Base-by-base conservation (phyloP, 805 yeast genomes). In the Nakazawaea ambrosiae region DNA sequence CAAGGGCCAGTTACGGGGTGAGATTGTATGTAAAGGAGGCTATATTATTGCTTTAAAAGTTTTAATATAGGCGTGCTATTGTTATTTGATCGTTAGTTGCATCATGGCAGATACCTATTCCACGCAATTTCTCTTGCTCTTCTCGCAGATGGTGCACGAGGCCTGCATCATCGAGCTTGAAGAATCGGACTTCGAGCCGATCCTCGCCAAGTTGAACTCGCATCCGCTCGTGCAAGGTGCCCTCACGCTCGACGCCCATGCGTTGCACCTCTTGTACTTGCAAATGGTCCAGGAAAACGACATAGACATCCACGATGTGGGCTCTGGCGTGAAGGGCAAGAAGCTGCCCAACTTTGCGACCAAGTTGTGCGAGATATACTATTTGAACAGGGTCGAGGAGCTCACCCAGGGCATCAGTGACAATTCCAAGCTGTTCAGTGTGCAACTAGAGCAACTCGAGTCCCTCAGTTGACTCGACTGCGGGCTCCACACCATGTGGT, bases 71-170 rank as follows among this genome's bases (percentile, higher is more conserved):
- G n/a, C n/a, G n/a, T n/a, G n/a, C n/a, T n/a, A n/a, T n/a, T n/a
- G n/a, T n/a, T n/a, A n/a, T n/a, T n/a, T n/a, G n/a, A n/a, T n/a
- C n/a, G n/a, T n/a, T n/a, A n/a, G n/a, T n/a, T n/a, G n/a, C 28
- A 28, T 4, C 4, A 28, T 28, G 33, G 8, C 16, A 11, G 33
- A 18, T 5, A 31, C 36, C 3, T 56, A 55, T 44, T 48, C 59
- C 1, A 52, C 56, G 3, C 57, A 55, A 41, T 43, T 53, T 11
- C 45, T 53, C 22, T 48, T 59, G 22, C 50, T 59, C 9, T 44
- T 58, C 3, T 47, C 54, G n/a, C 63, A 59, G 41, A 36, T 47
- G 18, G 40, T 57, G 4, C 49, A 53, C 31, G 60, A 42, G 24
- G 34, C 43, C 31, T 25, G 47, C 28, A 20, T 46, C 43, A 22